Base-by-base conservation (phyloP, 495 filamentous ascomycete species). In the Xylaria bambusicola region DNA sequence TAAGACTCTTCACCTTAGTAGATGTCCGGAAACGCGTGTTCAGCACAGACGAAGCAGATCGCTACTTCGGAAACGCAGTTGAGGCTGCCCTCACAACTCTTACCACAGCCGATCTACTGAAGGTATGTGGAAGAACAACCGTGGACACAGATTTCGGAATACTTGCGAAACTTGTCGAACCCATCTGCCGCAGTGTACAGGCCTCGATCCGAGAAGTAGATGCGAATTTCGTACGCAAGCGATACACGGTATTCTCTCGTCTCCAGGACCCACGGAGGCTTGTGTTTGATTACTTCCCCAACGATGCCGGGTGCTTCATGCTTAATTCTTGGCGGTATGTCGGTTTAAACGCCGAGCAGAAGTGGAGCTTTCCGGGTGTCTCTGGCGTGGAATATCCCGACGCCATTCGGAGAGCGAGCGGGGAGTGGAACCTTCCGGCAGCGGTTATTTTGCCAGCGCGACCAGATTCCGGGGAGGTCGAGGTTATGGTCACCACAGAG, bases 251-350 rank as follows among this genome's bases (percentile, higher is more conserved):
- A 29, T 50, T 27, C 27, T 20, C 12, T 17, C 47, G 29, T 21
- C 27, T 50, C 3, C 17, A 17, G 31, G 23, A 50, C 9, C 47
- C 47, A 9, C 47, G 31, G 29, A 50, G 36, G 6, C 47, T 50
- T 29, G 47, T 36, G 15, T 35, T 35, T n/a, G 47, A 50, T 50
- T 29, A 29, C 2, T 35, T 18, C 7, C 27, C 47, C 29, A 17
- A 15, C 6, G 47, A 50, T 12, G 36, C 31, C 4, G 27, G 31
- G n/a, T 1, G 27, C n/a, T 50, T 50, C 47, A 35, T 50, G 27
- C 36, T 50, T 17, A 50, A 50, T 18, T 50, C 47, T 13, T 50
- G 47, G 47, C 47, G 47, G n/a, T 50, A 50, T 24, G 12, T 50
- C 29, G 47, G 47, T 24, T 35, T 50, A 29, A 50, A 50, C 24